A percentile compares a stretch with the other conserved stretches of the same genome.
Evolutionary conservation across 192 early-diverging fungal species (phyloP).

Genomic region (Ambispora gerdemannii): DNA sequence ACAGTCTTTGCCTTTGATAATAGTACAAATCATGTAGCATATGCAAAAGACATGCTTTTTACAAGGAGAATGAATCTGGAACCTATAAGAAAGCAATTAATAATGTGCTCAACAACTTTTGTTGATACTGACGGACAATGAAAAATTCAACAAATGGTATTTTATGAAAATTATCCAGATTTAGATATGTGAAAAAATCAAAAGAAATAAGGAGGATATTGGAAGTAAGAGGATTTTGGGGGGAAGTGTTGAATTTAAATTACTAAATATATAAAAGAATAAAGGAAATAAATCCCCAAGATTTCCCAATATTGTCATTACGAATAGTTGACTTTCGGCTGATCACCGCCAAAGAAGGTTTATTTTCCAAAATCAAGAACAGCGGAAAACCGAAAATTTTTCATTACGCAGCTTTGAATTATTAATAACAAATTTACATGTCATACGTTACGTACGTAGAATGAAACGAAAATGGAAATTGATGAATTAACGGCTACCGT

Average conservation of each 20-base stretch:
- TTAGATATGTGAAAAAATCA: background rate
- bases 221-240: background rate
- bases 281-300: background rate
- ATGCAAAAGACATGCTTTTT: constrained; percentile 11
- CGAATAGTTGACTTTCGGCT: constrained; percentile 12
- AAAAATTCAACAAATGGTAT: background rate
- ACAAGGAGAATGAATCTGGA: constrained; percentile 21
- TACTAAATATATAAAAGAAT: constrained; percentile 10
- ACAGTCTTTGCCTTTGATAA: constrained; percentile 29
- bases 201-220: constrained; percentile 2
- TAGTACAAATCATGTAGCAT: constrained; percentile 13
- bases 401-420: no score
- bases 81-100: background rate
- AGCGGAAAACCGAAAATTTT: no score
- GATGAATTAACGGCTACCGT: no score
- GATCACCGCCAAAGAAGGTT: background rate
- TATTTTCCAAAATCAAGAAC: constrained; percentile 5
- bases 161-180: constrained; percentile 5
- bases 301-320: constrained; percentile 23
- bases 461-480: no score
- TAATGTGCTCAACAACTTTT: constrained; percentile 9
- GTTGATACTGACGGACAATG: background rate
- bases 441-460: no score
- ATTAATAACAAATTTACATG: no score
- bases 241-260: background rate